Conservation (phyloP, 441 rosid species). For the Erodium trifolium region DNA sequence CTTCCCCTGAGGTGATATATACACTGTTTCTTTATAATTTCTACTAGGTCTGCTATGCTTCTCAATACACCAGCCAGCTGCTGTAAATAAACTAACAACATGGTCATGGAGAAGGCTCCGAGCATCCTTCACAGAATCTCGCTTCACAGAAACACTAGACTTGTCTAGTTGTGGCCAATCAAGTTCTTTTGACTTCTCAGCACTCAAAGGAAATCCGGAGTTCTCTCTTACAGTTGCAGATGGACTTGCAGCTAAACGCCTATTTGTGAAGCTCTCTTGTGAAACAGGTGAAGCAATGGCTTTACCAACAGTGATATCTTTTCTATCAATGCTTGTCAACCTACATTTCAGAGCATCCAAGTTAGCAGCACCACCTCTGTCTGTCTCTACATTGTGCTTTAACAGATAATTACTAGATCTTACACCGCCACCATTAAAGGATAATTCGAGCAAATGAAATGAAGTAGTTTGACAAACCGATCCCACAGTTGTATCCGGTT, state of each 20-base stretch:
- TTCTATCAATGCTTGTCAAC: constrained; percentile 28
- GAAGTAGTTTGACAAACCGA: constrained; percentile 24
- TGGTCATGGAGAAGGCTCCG: constrained; percentile 63
- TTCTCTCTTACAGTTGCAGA: constrained; percentile 30
- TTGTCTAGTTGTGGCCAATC: constrained; percentile 24
- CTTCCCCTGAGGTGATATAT: constrained; percentile 59
- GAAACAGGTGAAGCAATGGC: constrained; percentile 70
- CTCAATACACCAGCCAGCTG: constrained; percentile 63
- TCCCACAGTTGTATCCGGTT: constrained; percentile 18
- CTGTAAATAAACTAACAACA: constrained; percentile 38
- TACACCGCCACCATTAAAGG: constrained; percentile 37
- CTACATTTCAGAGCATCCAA: constrained; percentile 27
- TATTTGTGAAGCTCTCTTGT: constrained; percentile 62
- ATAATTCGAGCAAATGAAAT: constrained; percentile 59
- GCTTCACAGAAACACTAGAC: constrained; percentile 26
- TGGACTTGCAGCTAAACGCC: constrained; percentile 37
- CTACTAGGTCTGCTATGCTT: constrained; percentile 51
- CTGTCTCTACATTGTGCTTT: constrained; percentile 34
- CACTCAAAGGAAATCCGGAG: constrained; percentile 25
- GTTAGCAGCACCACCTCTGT: constrained; percentile 26
- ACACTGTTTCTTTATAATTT: constrained; percentile 44
- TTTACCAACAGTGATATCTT: constrained; percentile 31
- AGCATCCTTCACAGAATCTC: constrained; percentile 50
- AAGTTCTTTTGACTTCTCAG: constrained; percentile 26
- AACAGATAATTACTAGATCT: constrained; percentile 47